Conservation (phyloP, 2,329 filamentous ascomycete genomes). For the Magnaporthiopsis poae region DNA sequence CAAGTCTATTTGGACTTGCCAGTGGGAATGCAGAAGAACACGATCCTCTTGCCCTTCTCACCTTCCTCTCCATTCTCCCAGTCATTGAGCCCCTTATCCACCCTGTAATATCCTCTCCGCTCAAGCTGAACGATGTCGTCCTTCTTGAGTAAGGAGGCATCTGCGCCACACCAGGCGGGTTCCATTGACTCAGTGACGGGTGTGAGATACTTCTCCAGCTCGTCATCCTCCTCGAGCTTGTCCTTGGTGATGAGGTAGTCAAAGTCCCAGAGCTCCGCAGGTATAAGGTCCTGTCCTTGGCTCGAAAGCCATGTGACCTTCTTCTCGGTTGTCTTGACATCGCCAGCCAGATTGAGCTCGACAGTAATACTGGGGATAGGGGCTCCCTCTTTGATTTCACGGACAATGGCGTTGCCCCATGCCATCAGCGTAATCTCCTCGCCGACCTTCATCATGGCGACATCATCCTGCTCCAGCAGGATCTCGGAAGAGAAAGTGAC, state of each 20-base stretch:
- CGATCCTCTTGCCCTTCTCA: constrained; percentile 36
- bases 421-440: constrained; percentile 95
- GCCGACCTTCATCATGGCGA: constrained; percentile 65
- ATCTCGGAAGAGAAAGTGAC: constrained; percentile 67
- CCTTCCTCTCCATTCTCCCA: constrained; percentile 42
- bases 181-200: constrained; percentile 64
- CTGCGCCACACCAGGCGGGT: constrained; percentile 69
- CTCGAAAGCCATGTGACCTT: constrained; percentile 89
- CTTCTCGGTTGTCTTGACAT: constrained; percentile 91
- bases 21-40: constrained; percentile 49
- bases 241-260: constrained; percentile 94
- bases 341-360: constrained; percentile 82
- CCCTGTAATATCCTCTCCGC: constrained; percentile 81
- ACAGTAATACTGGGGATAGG: constrained; percentile 63
- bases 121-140: constrained; percentile 94
- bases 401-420: constrained; percentile 84
- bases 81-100: constrained; percentile 55
- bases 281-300: constrained; percentile 64
- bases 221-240: constrained; percentile 79
- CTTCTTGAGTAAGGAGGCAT: constrained; percentile 66
- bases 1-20: constrained; percentile 36
- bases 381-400: constrained; percentile 48
- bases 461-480: constrained; percentile 78
- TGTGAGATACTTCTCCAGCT: constrained; percentile 74
- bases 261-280: constrained; percentile 83